Conservation (phyloP, 805 yeast species). For the Yarrowia yakushimensis region DNA sequence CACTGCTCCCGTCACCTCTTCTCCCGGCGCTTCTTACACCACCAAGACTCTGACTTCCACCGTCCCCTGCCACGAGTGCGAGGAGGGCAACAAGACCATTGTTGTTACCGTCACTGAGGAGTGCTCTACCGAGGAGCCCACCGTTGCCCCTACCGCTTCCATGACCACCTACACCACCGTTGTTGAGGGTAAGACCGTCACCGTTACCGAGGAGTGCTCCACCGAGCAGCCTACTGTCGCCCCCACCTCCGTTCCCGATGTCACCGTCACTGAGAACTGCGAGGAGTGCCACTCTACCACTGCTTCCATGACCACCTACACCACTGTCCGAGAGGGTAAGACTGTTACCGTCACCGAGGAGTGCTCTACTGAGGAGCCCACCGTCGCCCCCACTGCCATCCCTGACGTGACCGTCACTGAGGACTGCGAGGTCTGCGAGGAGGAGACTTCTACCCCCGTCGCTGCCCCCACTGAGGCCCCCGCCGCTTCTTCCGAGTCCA, state of each 20-base stretch:
- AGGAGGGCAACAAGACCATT: slow-evolving; percentile 27
- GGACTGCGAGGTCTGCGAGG: no score
- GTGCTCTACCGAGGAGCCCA: slow-evolving; percentile 26
- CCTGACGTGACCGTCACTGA: no score
- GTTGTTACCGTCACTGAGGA: slow-evolving; percentile 26
- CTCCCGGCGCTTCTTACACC: slow-evolving; percentile 22
- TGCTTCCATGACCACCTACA: slow-evolving; percentile 48
- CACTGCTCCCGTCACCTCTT: neutral
- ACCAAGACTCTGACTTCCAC: slow-evolving; percentile 28
- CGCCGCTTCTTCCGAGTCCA: neutral
- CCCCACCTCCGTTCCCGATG: slow-evolving; percentile 61
- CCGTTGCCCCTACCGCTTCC: slow-evolving; percentile 34
- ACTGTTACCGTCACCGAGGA: slow-evolving; percentile 15
- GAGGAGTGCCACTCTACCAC: slow-evolving; percentile 33
- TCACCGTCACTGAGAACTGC: slow-evolving; percentile 46
- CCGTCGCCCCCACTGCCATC: slow-evolving; percentile 28
- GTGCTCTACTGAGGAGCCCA: slow-evolving; percentile 22
- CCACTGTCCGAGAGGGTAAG: slow-evolving; percentile 21
- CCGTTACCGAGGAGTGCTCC: slow-evolving; percentile 27
- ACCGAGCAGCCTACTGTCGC: slow-evolving; percentile 26
- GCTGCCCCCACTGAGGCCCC: slow-evolving; percentile 25
- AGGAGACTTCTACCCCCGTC: no score
- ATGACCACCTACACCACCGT: no score
- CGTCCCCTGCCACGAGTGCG: slow-evolving; percentile 31
- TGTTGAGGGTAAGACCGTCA: no score